Base-by-base conservation (phyloP, 495 filamentous ascomycete species). In the Penicillium subrubescens region DNA sequence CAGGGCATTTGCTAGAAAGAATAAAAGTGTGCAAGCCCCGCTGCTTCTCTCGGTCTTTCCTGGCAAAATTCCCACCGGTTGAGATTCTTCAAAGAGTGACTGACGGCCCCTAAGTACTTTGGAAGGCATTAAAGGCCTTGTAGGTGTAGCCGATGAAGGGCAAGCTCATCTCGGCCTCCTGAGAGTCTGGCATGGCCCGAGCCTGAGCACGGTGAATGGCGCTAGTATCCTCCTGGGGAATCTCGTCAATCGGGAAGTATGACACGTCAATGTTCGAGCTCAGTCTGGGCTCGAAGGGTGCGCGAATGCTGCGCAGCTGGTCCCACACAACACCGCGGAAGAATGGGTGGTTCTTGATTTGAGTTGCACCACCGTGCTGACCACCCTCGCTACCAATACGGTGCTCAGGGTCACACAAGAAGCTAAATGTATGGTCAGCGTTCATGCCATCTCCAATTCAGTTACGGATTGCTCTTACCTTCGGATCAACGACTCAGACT, bases 131-230 rank as follows among this genome's bases (percentile, higher is more conserved):
- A 78, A 99, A 99, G 61, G 95, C 90, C 83, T 97, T 98, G 83
- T 97, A 99, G 21, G 95, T 99, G 75, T 99, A 99, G 25, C 95
- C 95, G 70, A 98, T 96, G 75, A 99, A 99, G 3, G 95, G 95
- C 72, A 98, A 76, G 75, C 89, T 93, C 87, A 98, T 92, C 83
- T 97, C 96, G 14, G 88, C 87, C 58, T 85, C 84, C 65, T 89
- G 81, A 25, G 88, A 86, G 2, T 89, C 86, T 14, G 84, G 85
- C 73, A 84, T 80, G 35, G 82, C 82, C 62, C 83, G 79, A 75
- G 87, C 85, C 82, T 92, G 84, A 75, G 87, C 84, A 78, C 85
- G 77, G 80, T 96, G 73, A 77, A 82, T 82, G 34, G 87, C 87
- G 48, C 81, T 90, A 56, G 90, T 93, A 72, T 97, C 93, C 35